Percentiles rank a stretch among this genome's conserved stretches.
Conservation (phyloP, 192 early-diverging fungal genomes). For the Coemansia sp. region DNA sequence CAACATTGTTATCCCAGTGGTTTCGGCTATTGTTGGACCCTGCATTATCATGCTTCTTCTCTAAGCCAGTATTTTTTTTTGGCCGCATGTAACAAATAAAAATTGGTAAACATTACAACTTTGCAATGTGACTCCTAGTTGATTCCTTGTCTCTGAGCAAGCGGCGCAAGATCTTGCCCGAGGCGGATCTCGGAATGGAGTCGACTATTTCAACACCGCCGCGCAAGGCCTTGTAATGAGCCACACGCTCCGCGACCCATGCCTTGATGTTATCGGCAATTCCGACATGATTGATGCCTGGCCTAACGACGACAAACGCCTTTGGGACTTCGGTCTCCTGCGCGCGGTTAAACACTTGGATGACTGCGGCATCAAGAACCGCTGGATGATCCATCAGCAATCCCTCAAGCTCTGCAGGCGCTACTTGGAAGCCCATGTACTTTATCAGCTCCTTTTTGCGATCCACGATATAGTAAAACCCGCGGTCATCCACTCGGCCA, state of each 20-base stretch:
- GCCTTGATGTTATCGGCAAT: conserved; percentile 36
- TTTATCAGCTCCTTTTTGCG: conserved; percentile 95
- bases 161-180: conserved; percentile 86
- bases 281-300: conserved; percentile 32
- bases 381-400: conserved; percentile 68
- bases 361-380: conserved; percentile 70
- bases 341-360: conserved; percentile 61
- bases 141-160: conserved; percentile 53
- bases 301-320: conserved; percentile 75
- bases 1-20: not conserved
- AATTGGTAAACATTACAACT: not conserved
- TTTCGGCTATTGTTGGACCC: not conserved
- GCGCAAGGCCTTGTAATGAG: conserved; percentile 74
- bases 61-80: not conserved
- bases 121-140: conserved; percentile 12
- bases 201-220: conserved; percentile 75
- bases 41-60: not conserved
- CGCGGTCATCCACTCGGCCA: conserved; percentile 65
- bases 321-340: conserved; percentile 75
- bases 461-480: conserved; percentile 66
- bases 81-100: not conserved
- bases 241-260: conserved; percentile 67
- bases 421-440: conserved; percentile 84
- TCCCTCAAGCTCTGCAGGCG: conserved; percentile 89
- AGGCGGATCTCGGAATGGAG: conserved; percentile 74